phyloP scores from a whole-genome alignment of 2,329 filamentous ascomycete genomes.

The Colletotrichum tanaceti region DNA sequence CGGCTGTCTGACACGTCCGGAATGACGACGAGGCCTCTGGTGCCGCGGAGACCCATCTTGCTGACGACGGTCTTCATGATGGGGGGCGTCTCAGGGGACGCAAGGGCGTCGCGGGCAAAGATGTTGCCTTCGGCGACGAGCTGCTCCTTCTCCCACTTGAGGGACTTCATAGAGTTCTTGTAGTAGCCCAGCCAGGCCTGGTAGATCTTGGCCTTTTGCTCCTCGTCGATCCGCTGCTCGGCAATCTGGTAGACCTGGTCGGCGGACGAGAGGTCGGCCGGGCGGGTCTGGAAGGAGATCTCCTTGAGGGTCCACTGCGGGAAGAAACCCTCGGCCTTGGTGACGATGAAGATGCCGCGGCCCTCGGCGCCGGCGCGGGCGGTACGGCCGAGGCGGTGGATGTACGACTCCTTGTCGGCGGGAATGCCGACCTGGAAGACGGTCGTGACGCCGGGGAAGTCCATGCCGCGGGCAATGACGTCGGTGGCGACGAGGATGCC shows the following conservation, averaged over 20 bases:
- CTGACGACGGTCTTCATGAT: slow-evolving; percentile 60
- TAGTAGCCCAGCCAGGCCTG: slow-evolving; percentile 69
- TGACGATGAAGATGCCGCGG: slow-evolving; percentile 70
- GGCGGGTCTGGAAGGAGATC: slow-evolving; percentile 62
- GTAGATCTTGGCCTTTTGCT: slow-evolving; percentile 61
- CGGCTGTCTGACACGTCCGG: slow-evolving; percentile 54
- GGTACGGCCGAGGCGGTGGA: slow-evolving; percentile 75
- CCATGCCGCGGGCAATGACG: slow-evolving; percentile 78
- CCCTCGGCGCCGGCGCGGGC: slow-evolving; percentile 73
- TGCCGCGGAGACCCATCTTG: slow-evolving; percentile 69
- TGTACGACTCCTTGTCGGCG: slow-evolving; percentile 70
- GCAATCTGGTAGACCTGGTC: slow-evolving; percentile 54
- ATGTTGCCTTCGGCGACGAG: slow-evolving; percentile 64
- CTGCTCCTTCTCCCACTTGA: slow-evolving; percentile 56
- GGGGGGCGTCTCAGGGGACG: slow-evolving; percentile 58
- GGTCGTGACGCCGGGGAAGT: slow-evolving; percentile 76
- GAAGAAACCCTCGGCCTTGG: slow-evolving; percentile 63
- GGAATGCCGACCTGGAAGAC: slow-evolving; percentile 74
- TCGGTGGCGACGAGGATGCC: slow-evolving; percentile 75
- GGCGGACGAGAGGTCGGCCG: slow-evolving; percentile 58
- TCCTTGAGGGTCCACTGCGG: slow-evolving; percentile 62
- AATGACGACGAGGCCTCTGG: slow-evolving; percentile 60
- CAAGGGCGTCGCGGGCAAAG: slow-evolving; percentile 61
- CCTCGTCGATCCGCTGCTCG: slow-evolving; percentile 55
- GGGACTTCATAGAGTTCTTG: slow-evolving; percentile 61